Evolutionary conservation across 1,139 yeast genomes (phyloP).

Genomic region (Nakaseomyces sp.): DNA sequence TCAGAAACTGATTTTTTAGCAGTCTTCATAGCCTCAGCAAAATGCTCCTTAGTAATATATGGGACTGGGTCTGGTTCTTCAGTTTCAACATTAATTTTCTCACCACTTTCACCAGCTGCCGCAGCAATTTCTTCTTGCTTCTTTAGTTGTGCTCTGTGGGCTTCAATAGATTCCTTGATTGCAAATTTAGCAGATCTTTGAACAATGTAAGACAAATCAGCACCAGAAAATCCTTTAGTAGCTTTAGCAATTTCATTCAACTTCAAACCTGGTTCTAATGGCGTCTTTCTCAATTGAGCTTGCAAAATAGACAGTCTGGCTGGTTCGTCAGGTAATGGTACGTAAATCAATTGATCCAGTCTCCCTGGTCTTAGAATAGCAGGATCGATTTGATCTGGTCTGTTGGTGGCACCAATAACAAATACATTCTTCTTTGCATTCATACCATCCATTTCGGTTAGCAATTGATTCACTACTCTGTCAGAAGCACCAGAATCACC

Average conservation of each 20-base stretch:
- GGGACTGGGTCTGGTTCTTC: constrained; percentile 90
- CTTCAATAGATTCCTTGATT: constrained; percentile 94
- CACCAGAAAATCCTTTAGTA: constrained; percentile 97
- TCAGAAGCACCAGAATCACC: constrained; percentile 98
- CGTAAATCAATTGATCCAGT: constrained; percentile 95
- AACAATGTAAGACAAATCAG: constrained; percentile 92
- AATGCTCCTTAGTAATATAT: constrained; percentile 81
- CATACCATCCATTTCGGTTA: constrained; percentile 99
- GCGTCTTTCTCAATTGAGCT: constrained; percentile 97
- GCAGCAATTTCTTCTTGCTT: constrained; percentile 36
- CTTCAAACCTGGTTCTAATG: constrained; percentile 93
- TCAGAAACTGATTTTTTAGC: constrained; percentile 96
- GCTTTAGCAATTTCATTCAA: constrained; percentile 81
- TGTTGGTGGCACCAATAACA: constrained; percentile 97
- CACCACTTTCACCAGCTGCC: constrained; percentile 39
- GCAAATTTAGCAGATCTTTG: constrained; percentile 99
- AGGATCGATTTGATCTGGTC: constrained; percentile 98
- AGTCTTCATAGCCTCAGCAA: constrained; percentile 98
- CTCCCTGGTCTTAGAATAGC: constrained; percentile 98
- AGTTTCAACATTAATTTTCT: constrained; percentile 45
- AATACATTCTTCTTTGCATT: constrained; percentile 97
- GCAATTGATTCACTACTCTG: constrained; percentile 94
- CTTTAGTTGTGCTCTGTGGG: constrained; percentile 48
- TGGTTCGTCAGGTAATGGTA: constrained; percentile 91
- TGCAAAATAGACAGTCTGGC: constrained; percentile 91